These are phyloP conservation scores for Filobasidium uniguttulatum DNA, from an alignment of 1,284 basidiomycete species.

Conservation along the genomic window DNA sequence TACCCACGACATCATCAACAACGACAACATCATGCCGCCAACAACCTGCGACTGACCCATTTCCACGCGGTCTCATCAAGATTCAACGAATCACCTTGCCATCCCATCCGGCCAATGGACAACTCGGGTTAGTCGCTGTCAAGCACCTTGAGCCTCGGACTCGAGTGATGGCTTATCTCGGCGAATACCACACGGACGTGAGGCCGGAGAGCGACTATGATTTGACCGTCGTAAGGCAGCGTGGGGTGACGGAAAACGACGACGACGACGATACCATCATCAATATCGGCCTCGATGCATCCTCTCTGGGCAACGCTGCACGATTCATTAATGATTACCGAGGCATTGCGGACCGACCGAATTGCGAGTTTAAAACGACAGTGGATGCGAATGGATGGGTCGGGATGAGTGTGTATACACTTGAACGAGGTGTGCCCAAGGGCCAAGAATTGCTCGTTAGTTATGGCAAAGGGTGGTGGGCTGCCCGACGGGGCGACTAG, in stretches of 20 bases:
- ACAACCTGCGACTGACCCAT: constrained; percentile 19
- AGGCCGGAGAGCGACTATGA: constrained; percentile 54
- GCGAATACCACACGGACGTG: constrained; percentile 40
- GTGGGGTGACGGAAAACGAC: constrained; percentile 10
- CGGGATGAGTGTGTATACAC: constrained; percentile 61
- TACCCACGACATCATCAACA: neutral
- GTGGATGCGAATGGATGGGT: constrained; percentile 47
- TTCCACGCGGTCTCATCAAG: constrained; percentile 15
- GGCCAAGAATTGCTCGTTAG: constrained; percentile 76
- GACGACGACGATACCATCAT: constrained; percentile 14
- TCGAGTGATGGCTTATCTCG: constrained; percentile 67
- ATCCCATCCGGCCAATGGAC: constrained; percentile 62
- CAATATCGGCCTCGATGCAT: constrained; percentile 51
- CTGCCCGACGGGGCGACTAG: constrained; percentile 30
- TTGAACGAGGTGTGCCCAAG: constrained; percentile 50
- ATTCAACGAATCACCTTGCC: constrained; percentile 32
- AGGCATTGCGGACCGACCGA: constrained; percentile 51
- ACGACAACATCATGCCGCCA: constrained; percentile 4
- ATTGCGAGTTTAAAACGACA: constrained; percentile 50
- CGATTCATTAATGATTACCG: constrained; percentile 80
- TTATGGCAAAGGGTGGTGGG: constrained; percentile 91
- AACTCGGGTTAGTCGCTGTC: constrained; percentile 64
- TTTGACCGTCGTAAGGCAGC: constrained; percentile 52
- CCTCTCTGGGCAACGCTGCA: constrained; percentile 62
- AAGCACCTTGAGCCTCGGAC: constrained; percentile 53